Percentiles rank a stretch among this genome's conserved stretches.
Evolutionary conservation across 495 filamentous ascomycete genomes (phyloP).

Genomic region (Penicillium manginii): DNA sequence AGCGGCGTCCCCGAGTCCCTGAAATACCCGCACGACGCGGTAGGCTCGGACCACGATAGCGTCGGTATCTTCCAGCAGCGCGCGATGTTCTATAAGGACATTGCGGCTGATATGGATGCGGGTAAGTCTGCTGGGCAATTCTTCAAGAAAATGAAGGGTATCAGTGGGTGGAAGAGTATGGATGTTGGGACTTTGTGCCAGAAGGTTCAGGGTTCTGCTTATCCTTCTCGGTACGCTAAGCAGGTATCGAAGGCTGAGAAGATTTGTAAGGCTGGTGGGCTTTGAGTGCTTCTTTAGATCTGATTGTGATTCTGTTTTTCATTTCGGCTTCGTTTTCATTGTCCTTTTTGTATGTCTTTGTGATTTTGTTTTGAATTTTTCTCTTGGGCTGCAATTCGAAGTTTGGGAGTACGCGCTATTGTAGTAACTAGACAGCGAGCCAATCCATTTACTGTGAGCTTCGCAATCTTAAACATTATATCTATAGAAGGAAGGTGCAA

Average conservation of each 20-base stretch:
- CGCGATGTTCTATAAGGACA: conserved; percentile 18
- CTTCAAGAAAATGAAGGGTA: conserved; percentile 16
- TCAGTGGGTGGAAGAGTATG: conserved; percentile 24
- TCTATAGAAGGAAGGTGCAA: too few relatives aligned
- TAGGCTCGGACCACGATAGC: conserved; percentile 22
- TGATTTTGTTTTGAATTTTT: too few relatives aligned
- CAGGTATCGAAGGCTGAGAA: conserved; percentile 23
- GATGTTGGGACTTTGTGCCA: conserved; percentile 24
- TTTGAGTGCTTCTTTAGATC: background rate
- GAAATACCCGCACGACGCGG: conserved; percentile 17
- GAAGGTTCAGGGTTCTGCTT: conserved; percentile 24
- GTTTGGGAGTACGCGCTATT: too few relatives aligned
- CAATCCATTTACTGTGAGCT: too few relatives aligned
- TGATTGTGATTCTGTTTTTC: too few relatives aligned
- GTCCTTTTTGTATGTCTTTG: too few relatives aligned
- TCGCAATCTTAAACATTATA: too few relatives aligned
- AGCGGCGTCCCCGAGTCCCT: background rate
- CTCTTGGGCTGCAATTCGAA: too few relatives aligned
- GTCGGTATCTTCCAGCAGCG: conserved; percentile 29
- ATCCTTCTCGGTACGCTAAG: conserved; percentile 17
- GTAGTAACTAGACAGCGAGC: too few relatives aligned
- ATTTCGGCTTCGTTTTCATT: too few relatives aligned
- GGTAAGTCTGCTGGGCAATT: conserved; percentile 22
- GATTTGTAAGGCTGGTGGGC: conserved; percentile 23
- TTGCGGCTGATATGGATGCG: conserved; percentile 26